phyloP scores from a whole-genome alignment of 208 protist species.

The Wallacemonas rigidus region DNA sequence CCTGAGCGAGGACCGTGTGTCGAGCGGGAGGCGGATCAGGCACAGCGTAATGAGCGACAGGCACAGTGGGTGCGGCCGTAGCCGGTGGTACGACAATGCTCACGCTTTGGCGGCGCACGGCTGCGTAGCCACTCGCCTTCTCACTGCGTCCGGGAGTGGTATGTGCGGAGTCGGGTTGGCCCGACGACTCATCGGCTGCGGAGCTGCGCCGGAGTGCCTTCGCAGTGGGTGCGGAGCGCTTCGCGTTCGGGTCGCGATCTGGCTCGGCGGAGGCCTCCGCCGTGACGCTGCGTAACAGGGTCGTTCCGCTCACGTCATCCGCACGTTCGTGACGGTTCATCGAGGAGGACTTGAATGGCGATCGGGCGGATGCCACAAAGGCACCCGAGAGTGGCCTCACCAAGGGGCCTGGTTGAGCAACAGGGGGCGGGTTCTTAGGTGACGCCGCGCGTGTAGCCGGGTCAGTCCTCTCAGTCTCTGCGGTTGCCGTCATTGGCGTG shows the following conservation, averaged over 20 bases:
- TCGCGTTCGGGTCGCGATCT: neutral
- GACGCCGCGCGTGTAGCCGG: too few species aligned
- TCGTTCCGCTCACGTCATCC: neutral
- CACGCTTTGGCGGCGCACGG: slow-evolving; percentile 8
- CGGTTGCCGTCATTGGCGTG: neutral
- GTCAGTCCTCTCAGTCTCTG: too few species aligned
- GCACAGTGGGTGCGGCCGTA: neutral
- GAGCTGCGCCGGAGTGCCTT: neutral
- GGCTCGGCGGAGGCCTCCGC: neutral
- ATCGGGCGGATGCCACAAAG: neutral
- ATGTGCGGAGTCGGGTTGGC: neutral
- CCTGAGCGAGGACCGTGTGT: neutral
- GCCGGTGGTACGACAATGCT: neutral
- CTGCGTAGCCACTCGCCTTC: neutral
- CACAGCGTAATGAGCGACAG: too few species aligned
- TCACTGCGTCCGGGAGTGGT: neutral
- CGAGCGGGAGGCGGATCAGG: neutral
- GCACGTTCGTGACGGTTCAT: neutral
- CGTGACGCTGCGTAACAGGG: neutral
- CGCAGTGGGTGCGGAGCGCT: neutral
- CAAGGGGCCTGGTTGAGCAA: neutral
- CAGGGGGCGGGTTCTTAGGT: too few species aligned
- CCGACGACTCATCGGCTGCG: neutral
- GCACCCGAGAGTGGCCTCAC: slow-evolving; percentile 6
- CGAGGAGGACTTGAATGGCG: slow-evolving; percentile 1